These are phyloP conservation scores for Leptomonas pyrrhocoris DNA, from an alignment of 208 protist species.

Conservation along the genomic window DNA sequence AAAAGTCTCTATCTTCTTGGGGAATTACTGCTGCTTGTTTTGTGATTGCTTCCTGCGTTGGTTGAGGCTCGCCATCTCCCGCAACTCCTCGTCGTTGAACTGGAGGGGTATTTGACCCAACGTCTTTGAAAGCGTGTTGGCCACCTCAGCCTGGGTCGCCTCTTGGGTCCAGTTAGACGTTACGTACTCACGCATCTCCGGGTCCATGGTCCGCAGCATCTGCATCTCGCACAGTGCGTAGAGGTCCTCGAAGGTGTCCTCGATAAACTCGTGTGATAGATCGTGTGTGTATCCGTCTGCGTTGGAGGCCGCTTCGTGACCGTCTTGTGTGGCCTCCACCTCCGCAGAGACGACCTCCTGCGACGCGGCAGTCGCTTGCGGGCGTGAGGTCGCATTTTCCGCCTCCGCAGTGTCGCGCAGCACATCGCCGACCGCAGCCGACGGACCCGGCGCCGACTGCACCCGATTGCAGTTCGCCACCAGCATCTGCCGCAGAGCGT, in stretches of 20 bases:
- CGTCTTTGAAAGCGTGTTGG: conserved; percentile 37
- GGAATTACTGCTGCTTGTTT: too few species aligned
- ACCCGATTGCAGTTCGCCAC: conserved; percentile 11
- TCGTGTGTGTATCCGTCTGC: conserved; percentile 58
- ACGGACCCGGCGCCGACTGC: too few species aligned
- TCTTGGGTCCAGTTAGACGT: conserved; percentile 30
- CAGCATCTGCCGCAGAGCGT: conserved; percentile 50
- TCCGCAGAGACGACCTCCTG: background rate
- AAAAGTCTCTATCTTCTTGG: too few species aligned
- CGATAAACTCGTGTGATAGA: conserved; percentile 76
- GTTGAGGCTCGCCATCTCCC: conserved; percentile 36
- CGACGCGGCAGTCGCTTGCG: background rate
- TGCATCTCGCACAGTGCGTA: conserved; percentile 70
- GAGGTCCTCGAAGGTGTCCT: conserved; percentile 84
- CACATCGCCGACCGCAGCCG: background rate
- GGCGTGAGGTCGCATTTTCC: background rate
- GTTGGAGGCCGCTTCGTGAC: background rate
- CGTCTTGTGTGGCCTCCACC: background rate
- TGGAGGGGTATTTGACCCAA: conserved; percentile 54
- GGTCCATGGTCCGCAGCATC: conserved; percentile 53
- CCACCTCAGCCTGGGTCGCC: conserved; percentile 27
- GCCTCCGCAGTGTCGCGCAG: background rate
- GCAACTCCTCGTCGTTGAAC: conserved; percentile 49
- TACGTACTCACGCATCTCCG: conserved; percentile 43
- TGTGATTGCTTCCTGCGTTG: conserved; percentile 10